phyloP scores from a whole-genome alignment of 2,329 filamentous ascomycete species.

The Apiospora kogelbergensis region DNA sequence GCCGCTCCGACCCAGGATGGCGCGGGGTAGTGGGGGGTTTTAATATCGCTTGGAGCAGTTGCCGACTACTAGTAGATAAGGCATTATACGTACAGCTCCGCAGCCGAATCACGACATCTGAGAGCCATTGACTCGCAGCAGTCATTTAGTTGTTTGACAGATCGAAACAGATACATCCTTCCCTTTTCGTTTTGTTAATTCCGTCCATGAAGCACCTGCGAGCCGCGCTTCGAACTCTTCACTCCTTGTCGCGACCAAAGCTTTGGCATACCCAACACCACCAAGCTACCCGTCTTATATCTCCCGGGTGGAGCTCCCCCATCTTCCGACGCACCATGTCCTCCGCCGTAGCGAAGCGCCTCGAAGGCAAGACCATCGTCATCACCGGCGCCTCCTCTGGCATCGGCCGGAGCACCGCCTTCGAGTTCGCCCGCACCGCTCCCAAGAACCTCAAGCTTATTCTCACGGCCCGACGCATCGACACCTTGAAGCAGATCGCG shows the following conservation, averaged over 20 bases:
- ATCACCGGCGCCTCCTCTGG: slow-evolving; percentile 92
- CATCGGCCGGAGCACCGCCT: slow-evolving; percentile 79
- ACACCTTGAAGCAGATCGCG: slow-evolving; percentile 74
- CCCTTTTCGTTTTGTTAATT: background rate
- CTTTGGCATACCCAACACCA: background rate
- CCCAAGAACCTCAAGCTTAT: slow-evolving; percentile 79
- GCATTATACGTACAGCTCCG: slow-evolving; percentile 16
- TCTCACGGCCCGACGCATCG: slow-evolving; percentile 82
- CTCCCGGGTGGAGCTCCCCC: background rate
- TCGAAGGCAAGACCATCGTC: slow-evolving; percentile 88
- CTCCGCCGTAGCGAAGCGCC: slow-evolving; percentile 72
- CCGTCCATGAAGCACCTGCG: background rate
- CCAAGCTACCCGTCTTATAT: slow-evolving; percentile 2
- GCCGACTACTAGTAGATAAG: too few relatives aligned
- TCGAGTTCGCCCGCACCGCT: slow-evolving; percentile 88
- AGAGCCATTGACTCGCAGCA: background rate
- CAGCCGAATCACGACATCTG: slow-evolving; percentile 3
- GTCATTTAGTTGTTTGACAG: background rate
- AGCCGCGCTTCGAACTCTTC: background rate
- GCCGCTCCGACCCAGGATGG: background rate
- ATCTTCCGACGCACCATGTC: slow-evolving; percentile 36
- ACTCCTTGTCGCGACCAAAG: background rate
- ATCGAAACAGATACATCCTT: background rate
- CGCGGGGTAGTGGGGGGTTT: slow-evolving; percentile 9
- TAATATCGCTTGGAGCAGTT: slow-evolving; percentile 11